Evolutionary conservation across 495 filamentous ascomycete genomes (phyloP).

Genomic region (Penicillium coprophilum): DNA sequence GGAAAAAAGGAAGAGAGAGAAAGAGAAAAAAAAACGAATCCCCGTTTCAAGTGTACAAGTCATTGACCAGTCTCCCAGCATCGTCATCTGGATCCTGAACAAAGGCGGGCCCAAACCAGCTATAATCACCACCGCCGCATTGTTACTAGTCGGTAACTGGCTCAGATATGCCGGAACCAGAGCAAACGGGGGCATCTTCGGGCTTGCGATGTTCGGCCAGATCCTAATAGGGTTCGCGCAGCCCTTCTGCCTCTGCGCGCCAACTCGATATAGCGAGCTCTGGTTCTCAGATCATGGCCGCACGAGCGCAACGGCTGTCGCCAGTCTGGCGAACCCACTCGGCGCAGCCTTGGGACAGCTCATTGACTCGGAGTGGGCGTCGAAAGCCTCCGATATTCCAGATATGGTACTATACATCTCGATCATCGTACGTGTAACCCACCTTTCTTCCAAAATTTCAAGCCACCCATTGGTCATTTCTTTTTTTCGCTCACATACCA

Average conservation of each 20-base stretch:
- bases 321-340: slow-evolving; percentile 81
- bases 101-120: slow-evolving; percentile 73
- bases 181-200: slow-evolving; percentile 61
- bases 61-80: slow-evolving; percentile 30
- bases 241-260: slow-evolving; percentile 87
- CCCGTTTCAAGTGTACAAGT: background rate
- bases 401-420: slow-evolving; percentile 84
- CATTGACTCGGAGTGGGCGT: slow-evolving; percentile 74
- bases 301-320: slow-evolving; percentile 83
- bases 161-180: slow-evolving; percentile 82
- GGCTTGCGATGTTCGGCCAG: slow-evolving; percentile 90
- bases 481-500: background rate
- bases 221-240: slow-evolving; percentile 87
- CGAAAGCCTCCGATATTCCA: slow-evolving; percentile 60
- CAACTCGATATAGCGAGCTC: slow-evolving; percentile 86
- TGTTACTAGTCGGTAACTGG: slow-evolving; percentile 86
- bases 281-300: slow-evolving; percentile 89
- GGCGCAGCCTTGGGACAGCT: slow-evolving; percentile 88
- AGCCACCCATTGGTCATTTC: slow-evolving; percentile 5
- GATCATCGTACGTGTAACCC: slow-evolving; percentile 65
- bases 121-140: slow-evolving; percentile 68
- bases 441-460: background rate
- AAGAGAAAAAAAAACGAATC: background rate
- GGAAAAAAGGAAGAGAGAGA: background rate
- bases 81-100: slow-evolving; percentile 77